Evolutionary conservation across 129 eudicot genomes (phyloP), one percentile per base, ranked within the genome.

Genomic region (Glebionis coronaria): DNA sequence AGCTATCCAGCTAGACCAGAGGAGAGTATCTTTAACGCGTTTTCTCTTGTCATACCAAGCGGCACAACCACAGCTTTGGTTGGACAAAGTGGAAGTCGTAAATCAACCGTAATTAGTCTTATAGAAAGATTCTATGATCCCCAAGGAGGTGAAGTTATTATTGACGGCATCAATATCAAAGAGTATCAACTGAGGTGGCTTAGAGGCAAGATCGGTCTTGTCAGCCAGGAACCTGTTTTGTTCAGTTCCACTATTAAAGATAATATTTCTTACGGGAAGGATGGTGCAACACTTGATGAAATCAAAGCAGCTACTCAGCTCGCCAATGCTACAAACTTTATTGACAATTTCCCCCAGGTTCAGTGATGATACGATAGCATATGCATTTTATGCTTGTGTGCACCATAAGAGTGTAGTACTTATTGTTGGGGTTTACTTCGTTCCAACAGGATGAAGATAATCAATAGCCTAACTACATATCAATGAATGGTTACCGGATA

Each of bases 81-180:
- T 66, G 95, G 95, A 44, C 87, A 81, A 44, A 87, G 95, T 71
- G 89, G 95, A 46, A 87, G 90, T 49, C 89, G 90, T 4, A 87
- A 87, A 42, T 87, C 95, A 13, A 87, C 95, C 1, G 77, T 87
- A 4, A 83, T 87, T 25, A 78, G 87, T 40, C 56, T 87, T 54
- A 81, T 83, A 15, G 84, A 87, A 72, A 87, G 95, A 51, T 87
- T 87, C 65, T 87, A 87, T 65, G 95, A 87, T 69, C 95, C 95
- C 16, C 89, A 81, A 51, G 63, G 69, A 54, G 95, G 95, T 51
- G 81, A 83, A 70, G 87, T 87, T 59, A 65, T 83, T 20, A 81
- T 87, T 3, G 95, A 87, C 59, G 89, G 76, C 19, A 73, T 72
- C n/a, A 83, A 81, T 76, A 71, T 87, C 31, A 87, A 83, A 56